phyloP scores from a whole-genome alignment of 306 rosid genomes.

The Sechiopsis laciniata region DNA sequence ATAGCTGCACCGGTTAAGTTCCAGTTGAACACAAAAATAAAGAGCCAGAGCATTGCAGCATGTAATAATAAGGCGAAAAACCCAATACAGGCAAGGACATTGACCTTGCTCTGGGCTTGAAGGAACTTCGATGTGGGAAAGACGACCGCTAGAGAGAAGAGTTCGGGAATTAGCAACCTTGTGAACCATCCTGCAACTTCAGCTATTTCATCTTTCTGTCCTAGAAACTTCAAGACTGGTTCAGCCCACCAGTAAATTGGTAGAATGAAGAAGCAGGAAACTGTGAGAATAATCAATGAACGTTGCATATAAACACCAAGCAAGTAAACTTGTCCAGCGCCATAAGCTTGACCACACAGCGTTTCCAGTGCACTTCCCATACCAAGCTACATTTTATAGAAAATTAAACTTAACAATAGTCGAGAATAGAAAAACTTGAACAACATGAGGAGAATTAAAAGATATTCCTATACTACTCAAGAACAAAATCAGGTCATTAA shows the following conservation, averaged over 20 bases:
- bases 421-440: background rate
- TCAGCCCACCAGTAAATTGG: conserved; percentile 66
- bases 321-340: conserved; percentile 68
- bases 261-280: conserved; percentile 40
- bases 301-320: conserved; percentile 93
- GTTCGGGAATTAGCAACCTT: conserved; percentile 50
- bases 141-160: conserved; percentile 55
- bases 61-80: conserved; percentile 44
- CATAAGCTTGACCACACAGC: conserved; percentile 86
- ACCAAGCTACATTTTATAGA: conserved; percentile 23
- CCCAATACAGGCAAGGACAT: conserved; percentile 62
- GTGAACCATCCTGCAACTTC: conserved; percentile 60
- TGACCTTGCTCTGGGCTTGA: conserved; percentile 78
- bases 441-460: background rate
- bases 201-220: conserved; percentile 64
- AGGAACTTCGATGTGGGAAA: conserved; percentile 87
- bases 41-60: conserved; percentile 53
- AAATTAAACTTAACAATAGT: background rate
- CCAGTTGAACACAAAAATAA: conserved; percentile 45
- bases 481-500: background rate
- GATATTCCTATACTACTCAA: background rate
- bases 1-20: conserved; percentile 64
- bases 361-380: conserved; percentile 92
- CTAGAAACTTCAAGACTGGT: conserved; percentile 60
- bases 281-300: conserved; percentile 59